Conservation (phyloP, 2,329 filamentous ascomycete species). For the Trichoderma gracile region DNA sequence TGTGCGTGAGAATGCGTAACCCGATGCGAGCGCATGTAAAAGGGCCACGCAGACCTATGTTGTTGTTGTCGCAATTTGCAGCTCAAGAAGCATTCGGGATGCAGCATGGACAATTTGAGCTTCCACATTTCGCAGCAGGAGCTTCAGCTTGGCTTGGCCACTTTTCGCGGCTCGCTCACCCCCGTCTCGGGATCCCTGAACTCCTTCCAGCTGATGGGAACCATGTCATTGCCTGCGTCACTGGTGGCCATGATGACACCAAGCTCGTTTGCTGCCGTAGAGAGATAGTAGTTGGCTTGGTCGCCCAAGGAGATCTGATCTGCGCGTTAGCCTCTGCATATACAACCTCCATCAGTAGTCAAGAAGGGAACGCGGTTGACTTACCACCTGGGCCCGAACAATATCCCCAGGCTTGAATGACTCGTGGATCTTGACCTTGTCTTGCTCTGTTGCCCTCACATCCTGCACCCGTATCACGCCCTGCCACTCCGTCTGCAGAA, state of each 20-base stretch:
- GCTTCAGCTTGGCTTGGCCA: slow-evolving; percentile 69
- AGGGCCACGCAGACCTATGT: background rate
- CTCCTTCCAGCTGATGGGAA: slow-evolving; percentile 92
- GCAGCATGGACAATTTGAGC: background rate
- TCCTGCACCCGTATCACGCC: slow-evolving; percentile 86
- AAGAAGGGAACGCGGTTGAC: slow-evolving; percentile 34
- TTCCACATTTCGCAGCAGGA: background rate
- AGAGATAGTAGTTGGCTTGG: slow-evolving; percentile 93
- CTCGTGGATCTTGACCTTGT: slow-evolving; percentile 87
- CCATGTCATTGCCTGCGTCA: slow-evolving; percentile 86
- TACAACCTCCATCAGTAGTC: background rate
- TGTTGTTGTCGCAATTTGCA: background rate
- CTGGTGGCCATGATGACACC: slow-evolving; percentile 93
- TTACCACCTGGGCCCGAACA: slow-evolving; percentile 78
- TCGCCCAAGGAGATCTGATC: slow-evolving; percentile 81
- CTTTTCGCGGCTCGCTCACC: slow-evolving; percentile 77
- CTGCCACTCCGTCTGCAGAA: slow-evolving; percentile 78
- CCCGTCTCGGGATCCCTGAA: slow-evolving; percentile 83
- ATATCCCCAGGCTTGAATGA: slow-evolving; percentile 92
- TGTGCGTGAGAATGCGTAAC: background rate
- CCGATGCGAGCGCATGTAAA: background rate
- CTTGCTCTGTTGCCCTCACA: slow-evolving; percentile 92
- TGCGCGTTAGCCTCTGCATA: background rate
- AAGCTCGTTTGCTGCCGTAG: slow-evolving; percentile 85
- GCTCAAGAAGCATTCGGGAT: background rate